Percentiles rank a stretch among this genome's conserved stretches.
Conservation (phyloP, 208 protist genomes). For the Phytomonas francai region DNA sequence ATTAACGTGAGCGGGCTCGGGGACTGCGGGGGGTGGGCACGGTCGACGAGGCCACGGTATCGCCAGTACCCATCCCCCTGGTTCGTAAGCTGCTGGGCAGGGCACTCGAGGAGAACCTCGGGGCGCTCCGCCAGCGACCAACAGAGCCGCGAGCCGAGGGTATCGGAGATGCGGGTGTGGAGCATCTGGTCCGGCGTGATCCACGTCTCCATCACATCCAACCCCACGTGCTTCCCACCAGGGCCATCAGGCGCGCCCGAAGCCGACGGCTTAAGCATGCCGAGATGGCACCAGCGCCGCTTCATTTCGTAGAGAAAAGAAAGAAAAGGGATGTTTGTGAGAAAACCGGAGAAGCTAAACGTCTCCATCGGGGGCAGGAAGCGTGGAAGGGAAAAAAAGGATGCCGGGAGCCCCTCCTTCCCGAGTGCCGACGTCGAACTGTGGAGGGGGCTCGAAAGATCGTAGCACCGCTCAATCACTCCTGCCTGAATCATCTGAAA, state of each 20-base stretch:
- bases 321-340: slow-evolving; percentile 80
- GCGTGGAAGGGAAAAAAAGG: background rate
- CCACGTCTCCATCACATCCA: slow-evolving; percentile 82
- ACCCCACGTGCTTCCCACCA: slow-evolving; percentile 30
- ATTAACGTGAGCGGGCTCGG: slow-evolving; percentile 20
- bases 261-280: slow-evolving; percentile 34
- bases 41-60: slow-evolving; percentile 69
- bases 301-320: slow-evolving; percentile 86
- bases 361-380: slow-evolving; percentile 73
- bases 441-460: background rate
- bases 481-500: slow-evolving; percentile 68
- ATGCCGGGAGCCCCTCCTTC: background rate
- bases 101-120: slow-evolving; percentile 48
- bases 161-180: slow-evolving; percentile 59
- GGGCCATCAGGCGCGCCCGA: slow-evolving; percentile 13
- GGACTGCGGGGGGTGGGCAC: slow-evolving; percentile 38
- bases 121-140: slow-evolving; percentile 61
- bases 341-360: slow-evolving; percentile 80
- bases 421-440: background rate
- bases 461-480: slow-evolving; percentile 31
- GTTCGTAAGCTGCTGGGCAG: slow-evolving; percentile 32
- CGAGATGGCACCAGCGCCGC: slow-evolving; percentile 64
- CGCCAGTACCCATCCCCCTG: slow-evolving; percentile 60
- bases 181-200: slow-evolving; percentile 75
- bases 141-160: slow-evolving; percentile 62